These are phyloP conservation scores for Boletus pseudopeckii DNA, from an alignment of 768 basidiomycete genomes.

Conservation along the genomic window DNA sequence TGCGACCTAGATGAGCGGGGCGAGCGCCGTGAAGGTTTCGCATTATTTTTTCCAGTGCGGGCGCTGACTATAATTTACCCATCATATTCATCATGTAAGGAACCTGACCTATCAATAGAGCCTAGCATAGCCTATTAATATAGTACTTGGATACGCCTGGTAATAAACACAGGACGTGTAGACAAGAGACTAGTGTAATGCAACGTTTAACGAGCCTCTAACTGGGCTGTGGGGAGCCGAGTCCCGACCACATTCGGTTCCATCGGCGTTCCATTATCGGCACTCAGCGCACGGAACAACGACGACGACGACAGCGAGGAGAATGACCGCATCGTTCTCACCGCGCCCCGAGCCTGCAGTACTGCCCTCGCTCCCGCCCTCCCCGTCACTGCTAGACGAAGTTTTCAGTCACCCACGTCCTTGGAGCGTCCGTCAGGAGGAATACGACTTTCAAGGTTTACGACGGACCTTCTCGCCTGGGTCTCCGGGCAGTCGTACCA, in stretches of 20 bases:
- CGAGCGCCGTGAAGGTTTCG: neutral
- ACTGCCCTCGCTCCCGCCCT: conserved; percentile 36
- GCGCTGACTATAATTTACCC: neutral
- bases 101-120: no score
- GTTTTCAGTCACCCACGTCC: conserved; percentile 39
- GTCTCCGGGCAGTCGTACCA: conserved; percentile 5
- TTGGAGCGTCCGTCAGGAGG: conserved; percentile 33
- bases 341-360: conserved; percentile 6
- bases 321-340: conserved; percentile 18
- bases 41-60: neutral
- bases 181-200: neutral
- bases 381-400: conserved; percentile 40
- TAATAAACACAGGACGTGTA: neutral
- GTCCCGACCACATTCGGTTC: conserved; percentile 1
- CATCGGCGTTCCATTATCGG: neutral
- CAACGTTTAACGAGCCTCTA: conserved; percentile 36
- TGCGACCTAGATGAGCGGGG: neutral
- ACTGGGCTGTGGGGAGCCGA: conserved; percentile 19
- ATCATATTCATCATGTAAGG: neutral
- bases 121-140: neutral
- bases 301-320: conserved; percentile 13
- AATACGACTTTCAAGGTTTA: conserved; percentile 19
- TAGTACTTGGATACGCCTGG: neutral
- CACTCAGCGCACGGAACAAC: conserved; percentile 2
- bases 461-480: conserved; percentile 17